Conservation (phyloP, 805 yeast species). For the Priceomyces haplophilus region DNA sequence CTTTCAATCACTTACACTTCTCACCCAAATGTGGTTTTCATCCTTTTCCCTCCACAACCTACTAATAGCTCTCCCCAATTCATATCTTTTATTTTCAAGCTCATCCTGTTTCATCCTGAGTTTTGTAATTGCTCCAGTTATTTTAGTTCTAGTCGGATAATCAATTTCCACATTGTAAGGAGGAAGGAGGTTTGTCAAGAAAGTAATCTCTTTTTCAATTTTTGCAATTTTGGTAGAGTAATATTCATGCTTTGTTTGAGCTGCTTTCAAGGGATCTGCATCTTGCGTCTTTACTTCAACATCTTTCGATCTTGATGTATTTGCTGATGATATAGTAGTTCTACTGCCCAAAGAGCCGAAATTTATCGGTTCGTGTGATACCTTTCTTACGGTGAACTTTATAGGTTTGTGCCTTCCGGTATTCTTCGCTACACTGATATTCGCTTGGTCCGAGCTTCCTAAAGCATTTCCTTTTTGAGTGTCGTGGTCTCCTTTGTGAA, state of each 20-base stretch:
- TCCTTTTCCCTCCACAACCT: constrained; percentile 43
- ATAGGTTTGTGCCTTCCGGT: constrained; percentile 27
- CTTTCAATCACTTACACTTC: constrained; percentile 11
- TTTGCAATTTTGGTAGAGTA: constrained; percentile 30
- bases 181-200: constrained; percentile 38
- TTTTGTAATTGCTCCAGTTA: constrained; percentile 39
- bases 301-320: not conserved
- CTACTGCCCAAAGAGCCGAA: constrained; percentile 8
- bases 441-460: not conserved
- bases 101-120: constrained; percentile 40
- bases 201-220: constrained; percentile 38
- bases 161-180: constrained; percentile 44
- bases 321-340: not conserved
- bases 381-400: constrained; percentile 33
- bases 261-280: constrained; percentile 14
- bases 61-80: constrained; percentile 40
- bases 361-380: constrained; percentile 25
- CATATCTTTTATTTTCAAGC: constrained; percentile 38
- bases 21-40: constrained; percentile 43
- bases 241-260: constrained; percentile 36
- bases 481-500: not conserved
- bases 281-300: constrained; percentile 1
- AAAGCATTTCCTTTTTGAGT: not conserved
- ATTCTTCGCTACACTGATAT: constrained; percentile 1
- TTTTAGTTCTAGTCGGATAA: constrained; percentile 39